Percentiles rank a stretch among this genome's conserved stretches.
Conservation (phyloP, 805 yeast genomes). For the Candida pseudoglaebosa region DNA sequence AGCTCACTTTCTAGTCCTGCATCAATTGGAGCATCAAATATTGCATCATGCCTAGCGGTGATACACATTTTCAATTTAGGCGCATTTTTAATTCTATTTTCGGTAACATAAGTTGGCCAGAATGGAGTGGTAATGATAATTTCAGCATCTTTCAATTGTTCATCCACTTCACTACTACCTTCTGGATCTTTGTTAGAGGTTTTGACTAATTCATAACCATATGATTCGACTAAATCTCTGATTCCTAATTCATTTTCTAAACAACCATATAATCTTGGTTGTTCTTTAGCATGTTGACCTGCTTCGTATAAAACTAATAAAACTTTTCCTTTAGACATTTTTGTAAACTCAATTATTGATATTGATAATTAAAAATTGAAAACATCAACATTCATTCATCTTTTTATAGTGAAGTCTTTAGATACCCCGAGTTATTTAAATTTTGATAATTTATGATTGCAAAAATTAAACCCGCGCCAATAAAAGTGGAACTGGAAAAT, state of each 20-base stretch:
- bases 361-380: too few relatives aligned
- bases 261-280: slow-evolving; percentile 61
- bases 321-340: slow-evolving; percentile 34
- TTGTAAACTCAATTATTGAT: too few relatives aligned
- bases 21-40: slow-evolving; percentile 70
- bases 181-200: slow-evolving; percentile 69
- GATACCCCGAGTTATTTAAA: too few relatives aligned
- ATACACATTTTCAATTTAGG: slow-evolving; percentile 65
- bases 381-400: too few relatives aligned
- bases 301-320: slow-evolving; percentile 59
- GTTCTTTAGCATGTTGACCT: slow-evolving; percentile 54
- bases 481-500: too few relatives aligned
- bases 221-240: slow-evolving; percentile 54
- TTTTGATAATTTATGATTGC: too few relatives aligned
- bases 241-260: slow-evolving; percentile 75
- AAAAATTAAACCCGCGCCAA: too few relatives aligned
- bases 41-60: slow-evolving; percentile 85
- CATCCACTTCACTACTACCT: slow-evolving; percentile 53
- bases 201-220: slow-evolving; percentile 64
- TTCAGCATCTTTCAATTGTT: slow-evolving; percentile 67
- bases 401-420: too few relatives aligned
- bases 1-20: too few relatives aligned
- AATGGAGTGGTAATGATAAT: slow-evolving; percentile 78
- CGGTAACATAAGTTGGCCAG: slow-evolving; percentile 73
- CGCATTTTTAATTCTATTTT: slow-evolving; percentile 64